phyloP scores from a whole-genome alignment of 306 rosid genomes.

The Pyrus communis region DNA sequence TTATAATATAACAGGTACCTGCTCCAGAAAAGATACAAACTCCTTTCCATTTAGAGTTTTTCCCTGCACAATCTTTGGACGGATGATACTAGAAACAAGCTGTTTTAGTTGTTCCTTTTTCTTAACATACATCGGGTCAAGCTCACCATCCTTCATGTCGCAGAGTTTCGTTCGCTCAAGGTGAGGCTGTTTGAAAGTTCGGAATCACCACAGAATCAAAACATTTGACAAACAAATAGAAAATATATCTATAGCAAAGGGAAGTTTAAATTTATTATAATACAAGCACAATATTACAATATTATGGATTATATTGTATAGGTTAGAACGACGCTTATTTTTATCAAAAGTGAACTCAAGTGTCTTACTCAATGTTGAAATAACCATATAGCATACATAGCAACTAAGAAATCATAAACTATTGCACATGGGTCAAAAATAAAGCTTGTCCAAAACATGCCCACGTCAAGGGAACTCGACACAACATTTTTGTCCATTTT shows the following conservation, averaged over 20 bases:
- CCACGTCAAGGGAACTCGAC: neutral
- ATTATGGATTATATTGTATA: neutral
- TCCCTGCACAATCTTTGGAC: slow-evolving; percentile 89
- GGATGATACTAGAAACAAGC: slow-evolving; percentile 67
- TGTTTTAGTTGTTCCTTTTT: slow-evolving; percentile 75
- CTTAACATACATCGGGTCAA: slow-evolving; percentile 63
- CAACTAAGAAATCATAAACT: neutral
- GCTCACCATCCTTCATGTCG: slow-evolving; percentile 84
- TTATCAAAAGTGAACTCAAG: neutral
- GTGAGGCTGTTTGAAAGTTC: slow-evolving; percentile 74
- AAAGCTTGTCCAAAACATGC: neutral
- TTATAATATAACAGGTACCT: slow-evolving; percentile 39
- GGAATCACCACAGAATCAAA: slow-evolving; percentile 13
- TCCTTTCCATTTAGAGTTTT: slow-evolving; percentile 72
- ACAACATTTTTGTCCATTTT: neutral
- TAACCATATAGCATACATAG: neutral
- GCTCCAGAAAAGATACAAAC: slow-evolving; percentile 75
- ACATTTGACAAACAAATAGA: neutral
- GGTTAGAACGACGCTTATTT: neutral
- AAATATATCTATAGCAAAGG: neutral
- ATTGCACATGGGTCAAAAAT: neutral
- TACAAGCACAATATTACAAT: neutral
- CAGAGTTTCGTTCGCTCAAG: slow-evolving; percentile 91
- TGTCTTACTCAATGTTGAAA: neutral
- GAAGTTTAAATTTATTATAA: neutral